Conservation (phyloP, 768 basidiomycete genomes). For the Suillus fuscotomentosus region DNA sequence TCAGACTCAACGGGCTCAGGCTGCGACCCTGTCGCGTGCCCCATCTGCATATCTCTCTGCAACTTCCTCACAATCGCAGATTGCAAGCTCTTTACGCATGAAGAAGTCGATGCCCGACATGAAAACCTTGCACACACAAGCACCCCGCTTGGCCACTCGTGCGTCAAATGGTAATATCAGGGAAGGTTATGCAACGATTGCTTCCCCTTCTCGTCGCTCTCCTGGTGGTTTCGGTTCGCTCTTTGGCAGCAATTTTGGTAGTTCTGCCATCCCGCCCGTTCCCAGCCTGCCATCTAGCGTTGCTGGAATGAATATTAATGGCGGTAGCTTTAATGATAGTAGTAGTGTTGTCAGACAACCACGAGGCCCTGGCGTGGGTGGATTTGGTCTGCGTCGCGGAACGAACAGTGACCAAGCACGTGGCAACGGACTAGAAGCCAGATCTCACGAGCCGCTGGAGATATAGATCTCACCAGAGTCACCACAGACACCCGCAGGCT, state of each 20-base stretch:
- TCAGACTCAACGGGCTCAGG: slow-evolving; percentile 41
- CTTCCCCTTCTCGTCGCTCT: slow-evolving; percentile 75
- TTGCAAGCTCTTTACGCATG: slow-evolving; percentile 62
- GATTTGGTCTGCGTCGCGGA: slow-evolving; percentile 62
- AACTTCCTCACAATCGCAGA: slow-evolving; percentile 41
- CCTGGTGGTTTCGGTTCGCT: slow-evolving; percentile 71
- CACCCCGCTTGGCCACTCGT: slow-evolving; percentile 75
- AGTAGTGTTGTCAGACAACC: slow-evolving; percentile 78
- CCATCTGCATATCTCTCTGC: slow-evolving; percentile 79
- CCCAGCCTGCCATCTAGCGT: slow-evolving; percentile 69
- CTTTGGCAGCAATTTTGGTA: slow-evolving; percentile 50
- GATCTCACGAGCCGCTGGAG: slow-evolving; percentile 85
- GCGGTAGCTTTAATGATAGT: slow-evolving; percentile 37
- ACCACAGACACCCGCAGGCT: not conserved
- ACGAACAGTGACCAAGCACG: slow-evolving; percentile 44
- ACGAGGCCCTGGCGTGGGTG: slow-evolving; percentile 74
- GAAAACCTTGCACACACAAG: slow-evolving; percentile 79
- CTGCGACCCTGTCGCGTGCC: slow-evolving; percentile 67
- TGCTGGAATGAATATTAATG: slow-evolving; percentile 40
- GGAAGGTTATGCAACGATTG: slow-evolving; percentile 82
- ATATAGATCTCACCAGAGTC: slow-evolving; percentile 43
- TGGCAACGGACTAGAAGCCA: slow-evolving; percentile 72
- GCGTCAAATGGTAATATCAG: slow-evolving; percentile 89
- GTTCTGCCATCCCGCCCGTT: slow-evolving; percentile 64
- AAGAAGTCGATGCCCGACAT: slow-evolving; percentile 99